Conservation (phyloP, 169 alveolate species). For the Plasmodium berghei region DNA sequence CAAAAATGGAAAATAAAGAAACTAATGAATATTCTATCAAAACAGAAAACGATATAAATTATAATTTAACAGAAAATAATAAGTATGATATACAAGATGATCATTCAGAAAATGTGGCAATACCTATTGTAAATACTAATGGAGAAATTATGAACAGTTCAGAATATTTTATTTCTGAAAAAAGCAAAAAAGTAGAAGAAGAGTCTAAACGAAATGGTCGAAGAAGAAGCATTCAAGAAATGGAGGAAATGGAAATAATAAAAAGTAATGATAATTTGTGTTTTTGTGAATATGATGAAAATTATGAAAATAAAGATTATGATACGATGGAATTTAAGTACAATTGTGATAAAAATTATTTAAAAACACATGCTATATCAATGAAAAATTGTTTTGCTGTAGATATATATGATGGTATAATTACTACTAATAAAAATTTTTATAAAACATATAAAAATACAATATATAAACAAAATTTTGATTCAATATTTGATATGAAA, state of each 20-base stretch:
- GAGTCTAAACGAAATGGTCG: conserved; percentile 5
- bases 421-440: conserved; percentile 45
- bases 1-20: background rate
- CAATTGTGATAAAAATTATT: background rate
- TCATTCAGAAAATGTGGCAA: background rate
- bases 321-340: conserved; percentile 1
- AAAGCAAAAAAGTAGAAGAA: background rate
- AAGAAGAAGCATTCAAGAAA: background rate
- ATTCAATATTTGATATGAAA: conserved; percentile 25
- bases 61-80: background rate
- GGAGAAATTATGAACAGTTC: background rate
- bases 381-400: conserved; percentile 27
- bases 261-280: background rate
- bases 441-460: conserved; percentile 9
- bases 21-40: no score
- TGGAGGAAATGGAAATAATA: background rate
- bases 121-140: no score
- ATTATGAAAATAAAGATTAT: background rate
- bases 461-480: conserved; percentile 10
- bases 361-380: conserved; percentile 27
- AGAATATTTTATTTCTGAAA: background rate
- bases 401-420: conserved; percentile 30
- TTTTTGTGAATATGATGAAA: background rate
- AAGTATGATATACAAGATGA: background rate
- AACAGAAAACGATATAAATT: background rate